Conservation (phyloP, 2,329 filamentous ascomycete genomes). For the Aspergillus glaucus region DNA sequence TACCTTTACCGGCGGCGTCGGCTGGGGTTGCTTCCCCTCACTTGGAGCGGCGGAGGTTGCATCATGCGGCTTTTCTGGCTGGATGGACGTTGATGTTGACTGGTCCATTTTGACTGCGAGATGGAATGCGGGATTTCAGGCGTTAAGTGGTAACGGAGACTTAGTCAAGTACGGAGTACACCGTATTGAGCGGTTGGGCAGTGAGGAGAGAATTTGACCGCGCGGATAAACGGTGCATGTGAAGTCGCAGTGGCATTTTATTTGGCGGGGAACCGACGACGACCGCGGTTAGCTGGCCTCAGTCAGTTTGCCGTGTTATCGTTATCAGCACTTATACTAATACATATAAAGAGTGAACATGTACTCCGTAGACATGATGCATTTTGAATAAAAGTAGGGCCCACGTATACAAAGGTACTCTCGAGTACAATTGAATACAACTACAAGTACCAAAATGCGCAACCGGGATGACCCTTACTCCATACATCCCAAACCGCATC, state of each 20-base stretch:
- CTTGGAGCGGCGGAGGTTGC: neutral
- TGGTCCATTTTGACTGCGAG: neutral
- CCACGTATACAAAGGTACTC: too few species aligned
- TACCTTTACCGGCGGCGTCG: neutral
- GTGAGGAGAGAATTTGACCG: neutral
- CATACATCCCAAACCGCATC: too few species aligned
- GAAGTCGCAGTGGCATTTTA: slow-evolving; percentile 8
- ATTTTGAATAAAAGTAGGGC: too few species aligned
- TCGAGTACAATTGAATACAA: too few species aligned
- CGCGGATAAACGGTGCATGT: slow-evolving; percentile 14
- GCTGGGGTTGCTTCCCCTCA: neutral
- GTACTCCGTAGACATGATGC: neutral
- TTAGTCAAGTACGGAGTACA: neutral
- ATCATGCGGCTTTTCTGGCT: neutral
- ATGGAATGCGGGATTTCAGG: neutral
- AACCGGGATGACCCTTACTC: too few species aligned
- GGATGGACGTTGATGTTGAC: neutral
- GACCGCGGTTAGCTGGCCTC: slow-evolving; percentile 6
- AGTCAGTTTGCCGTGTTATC: too few species aligned
- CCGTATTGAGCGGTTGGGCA: neutral
- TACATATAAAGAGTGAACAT: neutral
- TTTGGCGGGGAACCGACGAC: slow-evolving; percentile 21
- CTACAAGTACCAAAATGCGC: too few species aligned
- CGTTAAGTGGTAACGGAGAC: neutral
- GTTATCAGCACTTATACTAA: neutral